These are phyloP conservation scores for Mortierella sp. DNA, from an alignment of 371 early-diverging fungal genomes.

Conservation along the genomic window DNA sequence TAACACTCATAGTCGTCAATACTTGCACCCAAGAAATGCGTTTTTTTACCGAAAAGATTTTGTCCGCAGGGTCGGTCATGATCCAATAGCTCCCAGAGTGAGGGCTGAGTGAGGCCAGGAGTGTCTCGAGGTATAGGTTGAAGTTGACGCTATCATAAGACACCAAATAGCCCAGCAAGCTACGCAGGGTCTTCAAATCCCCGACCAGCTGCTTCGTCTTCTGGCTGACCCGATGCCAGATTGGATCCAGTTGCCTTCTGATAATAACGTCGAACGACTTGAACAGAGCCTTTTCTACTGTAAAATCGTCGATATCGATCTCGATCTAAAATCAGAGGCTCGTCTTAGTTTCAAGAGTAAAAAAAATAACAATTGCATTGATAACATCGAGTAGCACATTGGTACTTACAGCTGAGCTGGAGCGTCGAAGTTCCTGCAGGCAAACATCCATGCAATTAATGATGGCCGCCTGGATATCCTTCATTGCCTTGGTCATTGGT, in stretches of 20 bases:
- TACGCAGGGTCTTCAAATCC: slow-evolving; percentile 82
- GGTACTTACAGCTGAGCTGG: slow-evolving; percentile 67
- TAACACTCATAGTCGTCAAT: neutral
- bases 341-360: neutral
- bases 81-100: slow-evolving; percentile 77
- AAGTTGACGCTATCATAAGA: slow-evolving; percentile 93
- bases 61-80: slow-evolving; percentile 87
- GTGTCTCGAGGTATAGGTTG: slow-evolving; percentile 86
- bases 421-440: slow-evolving; percentile 81
- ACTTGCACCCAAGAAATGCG: neutral
- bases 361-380: neutral
- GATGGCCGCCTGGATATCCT: slow-evolving; percentile 85
- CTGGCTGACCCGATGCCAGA: slow-evolving; percentile 88
- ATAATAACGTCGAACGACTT: slow-evolving; percentile 85
- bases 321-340: slow-evolving; percentile 52
- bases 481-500: slow-evolving; percentile 85
- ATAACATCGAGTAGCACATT: neutral
- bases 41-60: slow-evolving; percentile 66
- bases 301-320: slow-evolving; percentile 87
- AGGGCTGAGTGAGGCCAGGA: slow-evolving; percentile 72
- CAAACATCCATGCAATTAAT: slow-evolving; percentile 89
- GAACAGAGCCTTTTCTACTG: slow-evolving; percentile 88
- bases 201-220: slow-evolving; percentile 82
- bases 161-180: slow-evolving; percentile 80
- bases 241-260: slow-evolving; percentile 82